Evolutionary conservation across 2,329 filamentous ascomycete species (phyloP), one percentile per base, ranked within the genome.

Genomic region (Myriosclerotinia duriaeana): DNA sequence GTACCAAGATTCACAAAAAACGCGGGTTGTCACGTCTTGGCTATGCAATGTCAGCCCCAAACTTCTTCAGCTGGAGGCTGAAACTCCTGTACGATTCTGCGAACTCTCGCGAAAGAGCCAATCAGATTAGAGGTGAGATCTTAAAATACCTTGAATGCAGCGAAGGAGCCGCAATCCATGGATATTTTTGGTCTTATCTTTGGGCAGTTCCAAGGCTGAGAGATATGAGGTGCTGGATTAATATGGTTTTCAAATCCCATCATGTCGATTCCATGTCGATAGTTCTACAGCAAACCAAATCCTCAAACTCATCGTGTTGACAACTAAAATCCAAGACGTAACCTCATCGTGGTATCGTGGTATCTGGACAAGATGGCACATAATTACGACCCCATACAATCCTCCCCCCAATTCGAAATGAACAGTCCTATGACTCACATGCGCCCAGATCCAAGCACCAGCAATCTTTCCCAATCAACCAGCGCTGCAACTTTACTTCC

Each of bases 351-450:
- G 38, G 26, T 26, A 26, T 26, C 38, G 30, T 48, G 42, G 17
- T 48, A 14, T 48, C 8, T n/a, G 1, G 26, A 48, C 14, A 50
- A 38, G 8, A 60, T 60, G 56, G 9, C 56, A 60, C 56, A 38
- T 38, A 38, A 46, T 50, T 50, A 60, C 30, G 56, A 60, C 7
- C 44, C 44, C 20, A 50, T 60, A 60, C 34, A 50, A 38, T 12
- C 44, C 30, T 26, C 56, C 20, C 30, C 56, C 12, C 42, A 50
- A 38, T 22, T 60, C 7, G 56, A 50, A 26, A 50, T 60, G 44
- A 5, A 14, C 20, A 38, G 20, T 14, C 5, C 30, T 22, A 48
- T 26, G 30, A 8, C 6, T 2, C 3, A 12, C 30, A 36, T 36
- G 20, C 56, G 20, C 15, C 56, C 56, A 12, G 46, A 46, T 5